phyloP scores from a whole-genome alignment of 1,284 basidiomycete species.

The Trametes hirsuta region DNA sequence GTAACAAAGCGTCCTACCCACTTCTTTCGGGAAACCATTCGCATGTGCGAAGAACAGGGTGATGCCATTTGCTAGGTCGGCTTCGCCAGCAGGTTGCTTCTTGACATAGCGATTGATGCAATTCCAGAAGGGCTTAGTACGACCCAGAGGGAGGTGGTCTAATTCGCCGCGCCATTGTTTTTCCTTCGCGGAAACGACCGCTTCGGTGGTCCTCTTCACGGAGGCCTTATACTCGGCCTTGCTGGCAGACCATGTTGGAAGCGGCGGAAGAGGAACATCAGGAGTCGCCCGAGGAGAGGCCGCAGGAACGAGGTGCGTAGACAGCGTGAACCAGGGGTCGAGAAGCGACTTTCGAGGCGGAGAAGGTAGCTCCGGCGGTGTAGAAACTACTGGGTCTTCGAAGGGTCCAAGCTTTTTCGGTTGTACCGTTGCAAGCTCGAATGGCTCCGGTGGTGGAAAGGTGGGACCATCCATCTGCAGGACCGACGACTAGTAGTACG shows the following conservation, averaged over 20 bases:
- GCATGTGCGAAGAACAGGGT: constrained; percentile 40
- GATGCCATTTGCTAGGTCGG: constrained; percentile 34
- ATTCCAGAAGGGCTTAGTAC: constrained; percentile 32
- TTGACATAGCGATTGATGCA: constrained; percentile 37
- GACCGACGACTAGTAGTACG: too few relatives aligned
- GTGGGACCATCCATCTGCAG: not conserved
- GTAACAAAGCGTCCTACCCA: constrained; percentile 10
- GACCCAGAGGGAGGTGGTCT: constrained; percentile 16
- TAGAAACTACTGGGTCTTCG: not conserved
- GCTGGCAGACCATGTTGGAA: constrained; percentile 32
- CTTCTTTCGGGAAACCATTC: constrained; percentile 41
- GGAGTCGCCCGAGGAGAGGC: constrained; percentile 63
- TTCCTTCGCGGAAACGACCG: constrained; percentile 26
- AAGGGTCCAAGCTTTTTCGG: constrained; percentile 14
- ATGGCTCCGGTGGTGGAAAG: constrained; percentile 18
- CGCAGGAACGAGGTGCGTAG: constrained; percentile 75
- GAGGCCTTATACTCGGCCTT: constrained; percentile 37
- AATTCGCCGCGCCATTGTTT: constrained; percentile 31
- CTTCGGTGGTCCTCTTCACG: constrained; percentile 23
- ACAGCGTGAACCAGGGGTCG: constrained; percentile 42
- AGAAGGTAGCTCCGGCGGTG: constrained; percentile 29
- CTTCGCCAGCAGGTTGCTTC: constrained; percentile 22
- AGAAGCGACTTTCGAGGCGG: constrained; percentile 26
- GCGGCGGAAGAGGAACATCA: constrained; percentile 44
- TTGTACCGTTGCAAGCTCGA: constrained; percentile 10